Base-by-base conservation (phyloP, 495 filamentous ascomycete species). In the Trichoderma parareesei region DNA sequence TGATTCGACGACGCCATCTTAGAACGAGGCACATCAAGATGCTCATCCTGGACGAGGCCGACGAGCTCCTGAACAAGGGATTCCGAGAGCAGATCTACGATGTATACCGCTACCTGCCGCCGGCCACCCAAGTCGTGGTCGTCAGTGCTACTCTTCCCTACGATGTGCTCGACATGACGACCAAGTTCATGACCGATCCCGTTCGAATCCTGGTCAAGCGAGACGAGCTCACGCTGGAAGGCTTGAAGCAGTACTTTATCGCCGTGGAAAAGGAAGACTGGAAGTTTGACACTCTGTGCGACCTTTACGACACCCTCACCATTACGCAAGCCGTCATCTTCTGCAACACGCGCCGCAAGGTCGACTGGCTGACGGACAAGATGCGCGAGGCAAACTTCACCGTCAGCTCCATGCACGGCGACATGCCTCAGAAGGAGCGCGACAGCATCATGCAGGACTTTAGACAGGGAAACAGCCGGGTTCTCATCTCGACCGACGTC, bases 81-180 rank as follows among this genome's bases (percentile, higher is more conserved):
- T 98, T 98, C 86, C 91, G 91, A 68, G 95, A 98, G 83, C 94
- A 98, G 84, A 98, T 98, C 81, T 98, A 98, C 83, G 95, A 98
- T 76, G 94, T 98, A 79, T 98, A 96, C 86, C 95, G 95, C 77
- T 89, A 96, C 55, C 90, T 98, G 60, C 94, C 94, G 42, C 94
- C 93, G 77, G 91, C 92, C 61, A 98, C 95, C 70, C 94, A 98
- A 84, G 94, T 98, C 63, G 93, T 96, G 65, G 88, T 98, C 67
- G 87, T 98, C 60, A 97, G 93, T 46, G 94, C 94, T 69, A 98
- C 94, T 71, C 93, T 98, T 82, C 94, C 94, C 70, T 91, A 98
- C 82, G 95, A 98, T 72, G 94, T 98, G 64, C 90, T 98, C 65
- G 95, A 98, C 82, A 92, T 98, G 74, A 98, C 94, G 71, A 98